phyloP scores from a whole-genome alignment of 768 basidiomycete genomes.

The Pholiota microspora region DNA sequence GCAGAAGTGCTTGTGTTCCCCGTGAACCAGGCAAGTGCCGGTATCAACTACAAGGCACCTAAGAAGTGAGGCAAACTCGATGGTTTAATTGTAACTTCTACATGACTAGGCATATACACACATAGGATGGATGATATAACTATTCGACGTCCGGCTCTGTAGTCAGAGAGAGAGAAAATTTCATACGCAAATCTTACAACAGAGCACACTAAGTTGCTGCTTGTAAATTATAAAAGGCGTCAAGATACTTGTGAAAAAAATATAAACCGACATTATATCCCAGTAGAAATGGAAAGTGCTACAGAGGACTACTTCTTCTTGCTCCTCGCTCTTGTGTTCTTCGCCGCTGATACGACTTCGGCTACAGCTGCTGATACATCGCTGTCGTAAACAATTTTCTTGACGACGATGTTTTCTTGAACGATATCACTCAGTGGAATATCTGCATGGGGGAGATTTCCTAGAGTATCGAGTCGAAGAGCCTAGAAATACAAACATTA shows the following conservation, averaged over 20 bases:
- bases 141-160: constrained; percentile 6
- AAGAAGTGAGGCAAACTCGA: constrained; percentile 22
- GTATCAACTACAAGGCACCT: constrained; percentile 55
- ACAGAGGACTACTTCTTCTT: constrained; percentile 35
- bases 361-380: constrained; percentile 43
- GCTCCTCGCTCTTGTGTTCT: constrained; percentile 56
- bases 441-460: constrained; percentile 63
- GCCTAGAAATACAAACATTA: constrained; percentile 34
- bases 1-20: constrained; percentile 79
- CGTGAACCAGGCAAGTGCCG: constrained; percentile 75
- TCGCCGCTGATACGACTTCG: constrained; percentile 30
- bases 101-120: constrained; percentile 8
- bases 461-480: constrained; percentile 64
- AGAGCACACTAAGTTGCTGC: not conserved
- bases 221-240: not conserved
- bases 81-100: not conserved
- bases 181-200: not conserved
- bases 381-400: constrained; percentile 79
- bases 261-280: not conserved
- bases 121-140: constrained; percentile 7
- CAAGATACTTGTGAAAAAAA: not conserved
- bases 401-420: constrained; percentile 66
- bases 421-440: constrained; percentile 55
- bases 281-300: not conserved
- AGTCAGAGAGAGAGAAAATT: not conserved